Conservation (phyloP, 192 early-diverging fungal genomes). For the Radiomyces spectabilis region DNA sequence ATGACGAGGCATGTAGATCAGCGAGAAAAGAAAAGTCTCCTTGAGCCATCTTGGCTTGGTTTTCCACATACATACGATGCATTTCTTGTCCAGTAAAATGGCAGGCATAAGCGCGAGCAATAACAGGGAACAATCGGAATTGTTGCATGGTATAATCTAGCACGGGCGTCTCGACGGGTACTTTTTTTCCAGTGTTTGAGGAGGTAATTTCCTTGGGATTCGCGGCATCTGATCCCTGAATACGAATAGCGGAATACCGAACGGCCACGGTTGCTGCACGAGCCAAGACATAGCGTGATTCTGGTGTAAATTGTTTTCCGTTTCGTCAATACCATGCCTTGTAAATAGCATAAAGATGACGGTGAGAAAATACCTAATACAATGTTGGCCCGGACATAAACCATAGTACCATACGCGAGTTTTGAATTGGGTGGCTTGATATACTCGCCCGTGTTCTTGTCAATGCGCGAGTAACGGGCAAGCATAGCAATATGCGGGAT, state of each 20-base stretch:
- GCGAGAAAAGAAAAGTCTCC: slow-evolving; percentile 60
- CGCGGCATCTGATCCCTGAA: slow-evolving; percentile 36
- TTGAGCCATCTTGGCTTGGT: slow-evolving; percentile 40
- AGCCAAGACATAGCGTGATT: slow-evolving; percentile 33
- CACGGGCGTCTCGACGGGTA: slow-evolving; percentile 39
- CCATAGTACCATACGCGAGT: slow-evolving; percentile 62
- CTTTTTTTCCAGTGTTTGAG: neutral
- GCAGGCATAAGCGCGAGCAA: slow-evolving; percentile 46
- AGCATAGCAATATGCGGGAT: slow-evolving; percentile 57
- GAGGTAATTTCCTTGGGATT: slow-evolving; percentile 23
- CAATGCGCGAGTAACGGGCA: slow-evolving; percentile 50
- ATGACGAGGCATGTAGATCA: slow-evolving; percentile 66
- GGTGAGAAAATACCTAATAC: slow-evolving; percentile 26
- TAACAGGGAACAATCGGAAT: slow-evolving; percentile 40
- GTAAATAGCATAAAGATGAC: too few species aligned
- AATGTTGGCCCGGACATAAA: slow-evolving; percentile 51
- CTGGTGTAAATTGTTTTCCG: neutral
- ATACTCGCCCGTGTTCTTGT: slow-evolving; percentile 42
- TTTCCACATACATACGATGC: slow-evolving; percentile 25
- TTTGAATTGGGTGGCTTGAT: slow-evolving; percentile 51
- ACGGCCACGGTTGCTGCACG: slow-evolving; percentile 42
- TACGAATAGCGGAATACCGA: slow-evolving; percentile 40
- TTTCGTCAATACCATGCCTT: too few species aligned
- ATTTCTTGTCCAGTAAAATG: slow-evolving; percentile 29
- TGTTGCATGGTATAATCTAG: slow-evolving; percentile 46